These are phyloP conservation scores for Glebionis coronaria DNA, from an alignment of 129 eudicot species.

Conservation along the genomic window DNA sequence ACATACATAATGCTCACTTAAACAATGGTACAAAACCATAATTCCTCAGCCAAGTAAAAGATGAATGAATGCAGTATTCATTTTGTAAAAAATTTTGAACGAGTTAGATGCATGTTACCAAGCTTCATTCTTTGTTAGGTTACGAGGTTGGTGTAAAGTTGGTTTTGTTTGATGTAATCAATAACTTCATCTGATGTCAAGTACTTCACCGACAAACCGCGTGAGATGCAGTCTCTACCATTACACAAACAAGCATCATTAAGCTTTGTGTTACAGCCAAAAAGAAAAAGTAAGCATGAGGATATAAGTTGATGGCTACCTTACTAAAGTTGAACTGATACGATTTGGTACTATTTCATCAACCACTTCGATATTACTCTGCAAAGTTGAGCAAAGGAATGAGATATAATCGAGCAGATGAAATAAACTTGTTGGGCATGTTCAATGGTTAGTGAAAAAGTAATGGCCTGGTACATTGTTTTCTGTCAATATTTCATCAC, in stretches of 20 bases:
- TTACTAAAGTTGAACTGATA: conserved; percentile 78
- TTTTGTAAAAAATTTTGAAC: no score
- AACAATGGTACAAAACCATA: no score
- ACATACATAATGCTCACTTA: no score
- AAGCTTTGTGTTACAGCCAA: conserved; percentile 1
- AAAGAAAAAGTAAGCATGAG: background rate
- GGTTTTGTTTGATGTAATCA: conserved; percentile 57
- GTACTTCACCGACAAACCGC: conserved; percentile 78
- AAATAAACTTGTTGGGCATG: conserved; percentile 5
- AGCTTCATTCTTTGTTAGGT: conserved; percentile 14
- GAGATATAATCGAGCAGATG: background rate
- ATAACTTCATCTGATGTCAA: conserved; percentile 77
- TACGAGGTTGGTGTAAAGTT: conserved; percentile 34
- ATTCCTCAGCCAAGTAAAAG: no score
- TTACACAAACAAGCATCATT: background rate
- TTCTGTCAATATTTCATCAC: conserved; percentile 52
- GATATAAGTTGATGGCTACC: conserved; percentile 36
- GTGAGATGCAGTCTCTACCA: conserved; percentile 76
- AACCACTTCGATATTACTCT: conserved; percentile 74
- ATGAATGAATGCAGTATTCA: no score
- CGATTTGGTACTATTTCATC: conserved; percentile 82
- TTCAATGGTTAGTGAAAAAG: background rate
- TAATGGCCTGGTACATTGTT: conserved; percentile 42
- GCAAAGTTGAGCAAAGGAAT: conserved; percentile 15
- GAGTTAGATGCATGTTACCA: background rate